A percentile compares a stretch with the other conserved stretches of the same genome.
phyloP scores from a whole-genome alignment of 495 filamentous ascomycete genomes.

The Lophiotrema nucula region DNA sequence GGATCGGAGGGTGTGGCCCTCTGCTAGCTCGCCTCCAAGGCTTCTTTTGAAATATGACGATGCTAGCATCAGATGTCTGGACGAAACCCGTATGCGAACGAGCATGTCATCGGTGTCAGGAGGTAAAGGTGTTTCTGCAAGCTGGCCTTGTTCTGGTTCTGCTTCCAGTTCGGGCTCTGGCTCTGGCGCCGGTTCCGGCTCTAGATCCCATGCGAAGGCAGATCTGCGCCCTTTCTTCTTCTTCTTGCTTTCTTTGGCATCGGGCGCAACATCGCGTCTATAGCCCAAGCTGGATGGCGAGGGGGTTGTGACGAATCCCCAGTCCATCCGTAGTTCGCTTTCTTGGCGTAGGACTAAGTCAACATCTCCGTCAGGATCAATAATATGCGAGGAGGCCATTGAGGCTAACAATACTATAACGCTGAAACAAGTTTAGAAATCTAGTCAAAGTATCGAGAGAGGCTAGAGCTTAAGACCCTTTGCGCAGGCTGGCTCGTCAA shows the following conservation, averaged over 20 bases:
- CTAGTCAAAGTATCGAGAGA: no score
- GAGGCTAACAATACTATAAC: no score
- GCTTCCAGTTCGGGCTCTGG: not conserved
- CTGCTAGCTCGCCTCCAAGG: not conserved
- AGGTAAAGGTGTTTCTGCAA: not conserved
- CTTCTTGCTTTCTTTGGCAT: not conserved
- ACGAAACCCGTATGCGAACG: slow-evolving; percentile 8
- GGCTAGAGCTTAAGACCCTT: no score
- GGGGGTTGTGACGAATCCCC: not conserved
- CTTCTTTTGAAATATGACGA: slow-evolving; percentile 6
- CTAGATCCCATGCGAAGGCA: not conserved
- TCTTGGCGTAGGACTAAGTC: not conserved
- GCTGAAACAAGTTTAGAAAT: no score
- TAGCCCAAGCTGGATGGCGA: not conserved
- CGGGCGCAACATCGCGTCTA: not conserved
- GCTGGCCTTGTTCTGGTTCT: not conserved
- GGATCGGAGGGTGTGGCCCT: slow-evolving; percentile 1
- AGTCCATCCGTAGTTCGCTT: not conserved
- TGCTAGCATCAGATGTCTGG: slow-evolving; percentile 2
- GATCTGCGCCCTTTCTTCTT: not conserved
- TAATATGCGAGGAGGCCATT: no score
- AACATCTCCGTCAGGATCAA: not conserved
- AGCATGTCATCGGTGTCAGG: not conserved
- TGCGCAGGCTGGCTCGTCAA: no score
- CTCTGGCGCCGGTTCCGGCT: not conserved